Evolutionary conservation across 257 asterid species (phyloP).

Genomic region (Jaltomata sinuosa): DNA sequence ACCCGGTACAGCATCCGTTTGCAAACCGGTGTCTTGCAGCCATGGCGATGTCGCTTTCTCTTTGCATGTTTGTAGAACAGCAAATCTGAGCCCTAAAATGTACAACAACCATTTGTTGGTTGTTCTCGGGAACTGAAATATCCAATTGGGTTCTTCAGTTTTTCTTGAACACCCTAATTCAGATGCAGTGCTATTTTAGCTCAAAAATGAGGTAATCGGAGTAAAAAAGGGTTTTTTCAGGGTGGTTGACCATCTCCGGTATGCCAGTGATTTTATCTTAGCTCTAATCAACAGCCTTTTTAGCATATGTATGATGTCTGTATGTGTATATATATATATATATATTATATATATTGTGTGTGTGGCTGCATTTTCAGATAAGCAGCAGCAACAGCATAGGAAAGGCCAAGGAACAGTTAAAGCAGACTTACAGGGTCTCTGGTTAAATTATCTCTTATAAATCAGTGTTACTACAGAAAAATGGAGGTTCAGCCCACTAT

Average conservation of each 20-base stretch:
- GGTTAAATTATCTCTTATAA: not conserved
- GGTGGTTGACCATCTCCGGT: not conserved
- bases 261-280: not conserved
- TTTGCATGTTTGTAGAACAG: not conserved
- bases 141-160: too few species aligned
- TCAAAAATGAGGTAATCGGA: not conserved
- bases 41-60: not conserved
- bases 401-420: not conserved
- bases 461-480: not conserved
- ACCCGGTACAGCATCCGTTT: not conserved
- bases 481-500: not conserved
- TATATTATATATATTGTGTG: too few species aligned
- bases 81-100: not conserved
- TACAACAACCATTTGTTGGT: not conserved
- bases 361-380: not conserved
- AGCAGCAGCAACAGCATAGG: not conserved
- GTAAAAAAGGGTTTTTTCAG: not conserved
- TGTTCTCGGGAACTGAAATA: too few species aligned
- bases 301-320: too few species aligned
- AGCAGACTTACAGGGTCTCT: not conserved
- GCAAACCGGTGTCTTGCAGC: not conserved
- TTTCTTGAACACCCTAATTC: not conserved
- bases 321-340: too few species aligned
- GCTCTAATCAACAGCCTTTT: not conserved
- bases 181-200: not conserved